These are phyloP conservation scores for Linnemannia elongata DNA, from an alignment of 192 early-diverging fungal species.

Conservation along the genomic window DNA sequence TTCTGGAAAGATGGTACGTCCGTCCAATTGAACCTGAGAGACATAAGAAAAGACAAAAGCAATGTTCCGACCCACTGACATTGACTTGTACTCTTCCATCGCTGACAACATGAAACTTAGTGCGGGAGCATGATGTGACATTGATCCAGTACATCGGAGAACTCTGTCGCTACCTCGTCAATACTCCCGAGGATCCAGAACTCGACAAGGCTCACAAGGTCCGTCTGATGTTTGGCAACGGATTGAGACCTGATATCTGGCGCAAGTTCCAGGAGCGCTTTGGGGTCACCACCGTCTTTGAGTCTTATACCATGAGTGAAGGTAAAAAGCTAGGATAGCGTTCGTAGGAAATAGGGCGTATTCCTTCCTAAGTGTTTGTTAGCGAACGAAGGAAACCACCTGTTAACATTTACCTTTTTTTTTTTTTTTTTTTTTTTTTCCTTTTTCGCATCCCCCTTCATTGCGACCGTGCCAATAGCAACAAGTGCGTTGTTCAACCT, in stretches of 20 bases:
- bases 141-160: constrained; percentile 72
- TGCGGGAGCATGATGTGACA: constrained; percentile 14
- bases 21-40: background rate
- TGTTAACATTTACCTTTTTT: background rate
- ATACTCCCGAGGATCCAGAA: constrained; percentile 48
- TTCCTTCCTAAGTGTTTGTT: too few relatives aligned
- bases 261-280: constrained; percentile 68
- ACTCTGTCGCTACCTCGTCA: constrained; percentile 72
- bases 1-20: constrained; percentile 63
- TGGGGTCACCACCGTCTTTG: constrained; percentile 63
- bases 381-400: too few relatives aligned
- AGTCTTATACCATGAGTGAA: constrained; percentile 76
- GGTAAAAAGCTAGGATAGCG: constrained; percentile 39
- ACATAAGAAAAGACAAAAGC: background rate
- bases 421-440: too few relatives aligned
- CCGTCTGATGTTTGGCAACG: constrained; percentile 72
- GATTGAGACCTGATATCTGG: constrained; percentile 77
- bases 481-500: constrained; percentile 57
- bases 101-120: constrained; percentile 29
- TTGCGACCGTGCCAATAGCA: background rate
- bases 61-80: background rate
- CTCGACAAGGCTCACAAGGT: constrained; percentile 65
- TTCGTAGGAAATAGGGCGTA: too few relatives aligned
- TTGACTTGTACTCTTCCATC: constrained; percentile 26
- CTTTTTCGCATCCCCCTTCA: background rate